Conservation (phyloP, 2,329 filamentous ascomycete genomes). For the Raffaelea albimanens region DNA sequence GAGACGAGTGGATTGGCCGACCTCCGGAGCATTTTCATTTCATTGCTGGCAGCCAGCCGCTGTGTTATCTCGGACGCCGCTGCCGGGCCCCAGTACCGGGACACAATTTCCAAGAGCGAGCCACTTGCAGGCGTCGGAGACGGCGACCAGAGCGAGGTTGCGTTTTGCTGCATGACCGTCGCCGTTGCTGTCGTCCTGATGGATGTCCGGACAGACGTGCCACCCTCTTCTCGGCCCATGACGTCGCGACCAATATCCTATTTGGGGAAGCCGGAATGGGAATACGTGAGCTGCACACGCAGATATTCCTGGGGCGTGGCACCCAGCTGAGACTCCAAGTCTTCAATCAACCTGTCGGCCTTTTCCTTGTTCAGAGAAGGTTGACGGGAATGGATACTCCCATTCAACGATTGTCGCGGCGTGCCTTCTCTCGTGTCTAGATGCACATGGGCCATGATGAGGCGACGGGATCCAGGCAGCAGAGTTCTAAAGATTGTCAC, state of each 20-base stretch:
- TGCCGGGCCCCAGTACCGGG: constrained; percentile 37
- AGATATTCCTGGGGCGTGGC: constrained; percentile 38
- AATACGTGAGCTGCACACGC: constrained; percentile 41
- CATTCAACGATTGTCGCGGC: background rate
- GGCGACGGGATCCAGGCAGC: constrained; percentile 30
- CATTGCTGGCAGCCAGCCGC: constrained; percentile 14
- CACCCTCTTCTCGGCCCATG: constrained; percentile 16
- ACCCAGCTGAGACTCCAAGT: constrained; percentile 48
- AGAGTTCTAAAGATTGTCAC: constrained; percentile 13
- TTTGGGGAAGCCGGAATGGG: constrained; percentile 45
- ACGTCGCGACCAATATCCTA: constrained; percentile 5
- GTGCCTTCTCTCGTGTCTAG: constrained; percentile 19
- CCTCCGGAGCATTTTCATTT: constrained; percentile 1
- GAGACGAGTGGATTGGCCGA: background rate
- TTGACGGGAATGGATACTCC: constrained; percentile 15
- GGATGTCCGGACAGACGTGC: constrained; percentile 33
- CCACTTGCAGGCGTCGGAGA: constrained; percentile 24
- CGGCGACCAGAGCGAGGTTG: constrained; percentile 42
- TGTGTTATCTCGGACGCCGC: constrained; percentile 33
- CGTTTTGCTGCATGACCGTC: constrained; percentile 37
- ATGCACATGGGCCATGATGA: constrained; percentile 39
- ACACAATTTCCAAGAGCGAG: constrained; percentile 33
- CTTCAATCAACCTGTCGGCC: constrained; percentile 48
- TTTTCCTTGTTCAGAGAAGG: constrained; percentile 20
- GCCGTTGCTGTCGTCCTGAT: constrained; percentile 45